Evolutionary conservation across 257 asterid species (phyloP), one percentile per base, ranked within the genome.

Genomic region (Lycium barbarum): DNA sequence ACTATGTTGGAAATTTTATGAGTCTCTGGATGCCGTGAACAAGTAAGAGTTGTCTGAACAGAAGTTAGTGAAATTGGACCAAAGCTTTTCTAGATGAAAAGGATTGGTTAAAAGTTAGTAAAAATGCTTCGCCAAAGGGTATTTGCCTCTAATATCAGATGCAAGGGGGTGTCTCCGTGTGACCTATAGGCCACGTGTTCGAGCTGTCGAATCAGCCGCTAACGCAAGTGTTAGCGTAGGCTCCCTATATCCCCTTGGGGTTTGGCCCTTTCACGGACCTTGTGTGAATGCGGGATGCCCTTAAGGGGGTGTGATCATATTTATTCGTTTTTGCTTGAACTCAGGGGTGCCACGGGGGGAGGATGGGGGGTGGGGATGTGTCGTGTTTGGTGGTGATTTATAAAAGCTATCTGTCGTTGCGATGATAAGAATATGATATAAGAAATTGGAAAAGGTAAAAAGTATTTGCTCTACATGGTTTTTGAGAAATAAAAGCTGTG

Each of bases 131-230:
- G 36, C 36, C 0, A 0, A 43, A 72, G 80, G 35, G 0, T 72
- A 15, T 70, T 15, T 68, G 51, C 76, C 26, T 68, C 51, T 36
- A 0, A 36, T 68, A 36, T 68, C 51, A 3, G 49, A 13, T 68
- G 51, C 13, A 36, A 36, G 51, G 0, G 74, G 0, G 51, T 14
- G 74, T 66, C 43, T 12, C 0, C 0, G 18, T 65, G 26, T 58
- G 26, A 18, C 43, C 0, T 65, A 65, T 11, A 65, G 0, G 0
- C 33, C 72, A 65, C 5, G 0, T 12, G 73, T 66, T 66, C 2
- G 6, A 14, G 13, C 13, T 6, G 10, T 68, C 51, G 51, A 36
- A 7, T 68, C 76, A 68, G 22, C 45, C 26, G 15, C 51, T 36
- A 68, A 15, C 13, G 0, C 10, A 36, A 36, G 51, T 22, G 1